Conservation (phyloP, 1,284 basidiomycete genomes). For the Austroboletus olivaceoglutinosus region DNA sequence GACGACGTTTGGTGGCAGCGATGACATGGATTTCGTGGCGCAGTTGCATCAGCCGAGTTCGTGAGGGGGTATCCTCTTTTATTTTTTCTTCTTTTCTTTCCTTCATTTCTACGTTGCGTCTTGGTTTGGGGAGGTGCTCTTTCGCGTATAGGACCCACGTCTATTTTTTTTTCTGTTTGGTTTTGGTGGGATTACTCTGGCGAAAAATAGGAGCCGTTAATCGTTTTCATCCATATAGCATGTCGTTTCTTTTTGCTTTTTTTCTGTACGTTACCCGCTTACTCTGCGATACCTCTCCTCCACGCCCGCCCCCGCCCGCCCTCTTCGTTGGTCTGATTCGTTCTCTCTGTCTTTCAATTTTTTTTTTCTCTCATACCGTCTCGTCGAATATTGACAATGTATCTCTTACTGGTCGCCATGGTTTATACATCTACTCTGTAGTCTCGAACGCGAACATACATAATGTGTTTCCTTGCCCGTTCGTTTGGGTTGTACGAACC, state of each 20-base stretch:
- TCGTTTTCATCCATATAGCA: constrained; percentile 16
- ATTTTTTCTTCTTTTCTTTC: neutral
- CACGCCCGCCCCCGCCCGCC: neutral
- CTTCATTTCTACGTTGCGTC: neutral
- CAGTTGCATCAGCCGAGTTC: constrained; percentile 9
- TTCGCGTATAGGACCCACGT: constrained; percentile 1
- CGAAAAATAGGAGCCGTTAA: constrained; percentile 5
- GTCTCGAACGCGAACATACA: constrained; percentile 3
- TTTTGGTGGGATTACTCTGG: constrained; percentile 10
- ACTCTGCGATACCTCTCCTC: constrained; percentile 16
- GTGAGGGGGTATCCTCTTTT: constrained; percentile 3
- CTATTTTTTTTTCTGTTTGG: constrained; percentile 1
- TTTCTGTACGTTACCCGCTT: neutral
- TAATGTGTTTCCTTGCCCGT: neutral
- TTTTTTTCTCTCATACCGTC: neutral
- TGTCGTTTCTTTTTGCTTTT: constrained; percentile 4
- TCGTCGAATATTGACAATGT: constrained; percentile 17
- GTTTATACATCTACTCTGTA: neutral
- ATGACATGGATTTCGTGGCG: constrained; percentile 25
- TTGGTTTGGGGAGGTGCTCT: constrained; percentile 8
- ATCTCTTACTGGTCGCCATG: constrained; percentile 11
- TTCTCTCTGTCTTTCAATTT: too few relatives aligned
- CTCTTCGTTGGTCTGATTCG: neutral
- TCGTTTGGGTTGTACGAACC: too few relatives aligned
- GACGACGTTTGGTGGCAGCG: constrained; percentile 31